Conservation (phyloP, 2,329 filamentous ascomycete genomes). For the Sporothrix dimorphospora region DNA sequence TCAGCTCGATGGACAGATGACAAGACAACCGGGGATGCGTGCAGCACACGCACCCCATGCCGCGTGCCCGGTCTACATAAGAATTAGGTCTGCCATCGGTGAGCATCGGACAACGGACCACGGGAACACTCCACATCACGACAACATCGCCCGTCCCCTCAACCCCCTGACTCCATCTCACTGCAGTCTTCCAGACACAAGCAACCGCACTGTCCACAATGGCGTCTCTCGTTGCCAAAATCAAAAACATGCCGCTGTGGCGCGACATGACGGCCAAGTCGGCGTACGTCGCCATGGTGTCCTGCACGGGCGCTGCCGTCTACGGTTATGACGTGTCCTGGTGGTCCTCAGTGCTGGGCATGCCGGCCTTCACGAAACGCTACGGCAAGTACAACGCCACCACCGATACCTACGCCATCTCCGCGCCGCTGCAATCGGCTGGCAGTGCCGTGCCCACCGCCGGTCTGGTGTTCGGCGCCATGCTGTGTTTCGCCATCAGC, state of each 20-base stretch:
- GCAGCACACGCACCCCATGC: neutral
- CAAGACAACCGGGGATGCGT: neutral
- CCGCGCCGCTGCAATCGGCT: slow-evolving; percentile 23
- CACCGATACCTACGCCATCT: slow-evolving; percentile 12
- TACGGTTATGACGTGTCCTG: slow-evolving; percentile 27
- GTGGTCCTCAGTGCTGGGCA: slow-evolving; percentile 25
- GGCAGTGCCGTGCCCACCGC: slow-evolving; percentile 23
- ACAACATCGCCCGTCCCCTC: neutral
- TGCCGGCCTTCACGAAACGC: slow-evolving; percentile 22
- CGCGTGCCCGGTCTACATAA: neutral
- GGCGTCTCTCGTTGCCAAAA: neutral
- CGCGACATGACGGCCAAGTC: slow-evolving; percentile 25
- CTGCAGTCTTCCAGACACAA: neutral
- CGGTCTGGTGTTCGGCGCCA: slow-evolving; percentile 16
- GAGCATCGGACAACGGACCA: neutral
- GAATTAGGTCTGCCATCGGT: neutral
- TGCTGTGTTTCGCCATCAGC: slow-evolving; percentile 22
- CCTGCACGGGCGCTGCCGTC: slow-evolving; percentile 25
- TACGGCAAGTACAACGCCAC: slow-evolving; percentile 23
- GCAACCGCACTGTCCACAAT: neutral
- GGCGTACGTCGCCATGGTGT: slow-evolving; percentile 15
- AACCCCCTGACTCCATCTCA: neutral
- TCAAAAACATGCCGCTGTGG: slow-evolving; percentile 14
- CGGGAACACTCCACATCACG: neutral
- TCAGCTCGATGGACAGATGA: neutral